Percentiles rank a stretch among this genome's conserved stretches.
Evolutionary conservation across 108 stramenopile species (phyloP).

Genomic region (Cyclostephanos invisitatus): DNA sequence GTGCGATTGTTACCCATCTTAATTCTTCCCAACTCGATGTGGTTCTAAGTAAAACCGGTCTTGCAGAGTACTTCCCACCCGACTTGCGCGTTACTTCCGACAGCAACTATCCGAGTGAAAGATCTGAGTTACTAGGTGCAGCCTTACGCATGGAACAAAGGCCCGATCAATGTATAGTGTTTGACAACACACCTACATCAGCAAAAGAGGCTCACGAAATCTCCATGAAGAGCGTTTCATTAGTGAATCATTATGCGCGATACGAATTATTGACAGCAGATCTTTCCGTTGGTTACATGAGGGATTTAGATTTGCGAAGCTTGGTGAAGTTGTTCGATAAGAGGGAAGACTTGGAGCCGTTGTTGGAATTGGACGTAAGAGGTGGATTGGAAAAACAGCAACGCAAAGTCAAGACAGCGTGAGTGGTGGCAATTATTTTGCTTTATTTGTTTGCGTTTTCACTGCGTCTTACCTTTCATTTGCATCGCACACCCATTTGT

Average conservation of each 20-base stretch:
- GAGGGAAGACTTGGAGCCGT: constrained; percentile 28
- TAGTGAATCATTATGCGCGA: constrained; percentile 65
- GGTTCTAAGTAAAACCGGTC: constrained; percentile 59
- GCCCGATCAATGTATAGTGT: constrained; percentile 77
- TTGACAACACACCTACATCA: constrained; percentile 67
- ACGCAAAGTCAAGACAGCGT: constrained; percentile 33
- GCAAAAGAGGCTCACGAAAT: constrained; percentile 65
- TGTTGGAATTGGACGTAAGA: constrained; percentile 25
- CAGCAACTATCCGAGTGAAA: constrained; percentile 51
- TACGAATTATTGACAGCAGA: constrained; percentile 78
- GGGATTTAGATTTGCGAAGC: constrained; percentile 31
- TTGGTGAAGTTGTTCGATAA: constrained; percentile 41
- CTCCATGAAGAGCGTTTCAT: constrained; percentile 69
- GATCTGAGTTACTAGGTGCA: constrained; percentile 65
- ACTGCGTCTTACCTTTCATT: background rate
- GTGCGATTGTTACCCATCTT: constrained; percentile 67
- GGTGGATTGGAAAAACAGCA: constrained; percentile 30
- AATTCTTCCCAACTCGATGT: constrained; percentile 57
- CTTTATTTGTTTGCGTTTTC: background rate
- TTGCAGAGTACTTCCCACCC: constrained; percentile 62
- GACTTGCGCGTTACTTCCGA: constrained; percentile 59
- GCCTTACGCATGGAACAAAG: constrained; percentile 70
- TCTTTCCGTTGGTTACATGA: constrained; percentile 39
- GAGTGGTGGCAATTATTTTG: background rate
- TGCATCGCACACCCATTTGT: background rate